phyloP scores from a whole-genome alignment of 129 eudicot species.

The Lactuca sativa region DNA sequence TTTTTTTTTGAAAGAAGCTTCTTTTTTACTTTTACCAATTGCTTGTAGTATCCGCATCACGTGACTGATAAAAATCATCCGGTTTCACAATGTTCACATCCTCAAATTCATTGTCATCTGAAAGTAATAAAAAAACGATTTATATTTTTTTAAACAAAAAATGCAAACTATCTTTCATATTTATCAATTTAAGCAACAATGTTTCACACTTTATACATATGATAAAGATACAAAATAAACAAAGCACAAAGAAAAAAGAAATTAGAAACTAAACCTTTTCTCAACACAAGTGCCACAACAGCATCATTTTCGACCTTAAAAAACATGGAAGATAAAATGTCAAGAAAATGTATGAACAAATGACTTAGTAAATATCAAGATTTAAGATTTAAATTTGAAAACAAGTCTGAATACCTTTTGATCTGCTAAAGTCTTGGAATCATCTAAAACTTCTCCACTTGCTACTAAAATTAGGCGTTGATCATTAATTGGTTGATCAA shows the following conservation, averaged over 20 bases:
- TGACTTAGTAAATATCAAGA: neutral
- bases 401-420: slow-evolving; percentile 59
- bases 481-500: slow-evolving; percentile 77
- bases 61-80: slow-evolving; percentile 56
- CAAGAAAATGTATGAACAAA: slow-evolving; percentile 10
- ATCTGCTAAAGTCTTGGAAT: slow-evolving; percentile 90
- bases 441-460: slow-evolving; percentile 70
- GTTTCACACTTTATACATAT: neutral
- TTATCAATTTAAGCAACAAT: no score
- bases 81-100: slow-evolving; percentile 79
- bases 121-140: slow-evolving; percentile 8
- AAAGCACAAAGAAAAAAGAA: neutral
- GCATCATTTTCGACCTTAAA: slow-evolving; percentile 95
- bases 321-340: slow-evolving; percentile 14
- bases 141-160: neutral
- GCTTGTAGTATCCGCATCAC: slow-evolving; percentile 62
- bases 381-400: neutral
- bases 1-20: slow-evolving; percentile 1
- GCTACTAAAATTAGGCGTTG: slow-evolving; percentile 70
- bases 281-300: slow-evolving; percentile 87
- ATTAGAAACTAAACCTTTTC: slow-evolving; percentile 69
- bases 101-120: slow-evolving; percentile 89
- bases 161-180: neutral
- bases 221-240: neutral
- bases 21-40: slow-evolving; percentile 48